Percentiles rank a stretch among this genome's conserved stretches.
Evolutionary conservation across 306 rosid species (phyloP).

Genomic region (Abrus pulchellus): DNA sequence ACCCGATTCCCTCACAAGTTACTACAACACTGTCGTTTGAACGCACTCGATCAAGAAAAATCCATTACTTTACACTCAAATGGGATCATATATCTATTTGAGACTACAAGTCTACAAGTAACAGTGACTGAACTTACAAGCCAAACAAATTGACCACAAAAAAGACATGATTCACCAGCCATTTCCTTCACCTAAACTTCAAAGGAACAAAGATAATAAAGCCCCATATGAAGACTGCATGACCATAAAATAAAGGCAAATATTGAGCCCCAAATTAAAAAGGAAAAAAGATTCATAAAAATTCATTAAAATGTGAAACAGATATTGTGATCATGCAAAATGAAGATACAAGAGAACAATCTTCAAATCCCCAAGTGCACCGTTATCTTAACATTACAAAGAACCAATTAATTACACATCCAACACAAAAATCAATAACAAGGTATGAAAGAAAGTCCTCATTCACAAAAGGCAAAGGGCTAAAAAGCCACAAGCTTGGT

Average conservation of each 20-base stretch:
- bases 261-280: neutral
- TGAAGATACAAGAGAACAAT: constrained; percentile 14
- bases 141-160: constrained; percentile 26
- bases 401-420: neutral
- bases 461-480: neutral
- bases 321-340: neutral
- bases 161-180: constrained; percentile 6
- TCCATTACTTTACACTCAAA: neutral
- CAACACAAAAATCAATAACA: neutral
- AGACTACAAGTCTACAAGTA: neutral
- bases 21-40: neutral
- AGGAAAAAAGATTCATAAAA: neutral
- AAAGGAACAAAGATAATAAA: neutral
- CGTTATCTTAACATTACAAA: neutral
- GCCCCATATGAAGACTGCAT: neutral
- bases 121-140: neutral
- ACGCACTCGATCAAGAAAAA: neutral
- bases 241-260: neutral
- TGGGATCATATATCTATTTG: neutral
- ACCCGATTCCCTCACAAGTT: neutral
- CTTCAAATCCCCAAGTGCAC: neutral
- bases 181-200: constrained; percentile 16
- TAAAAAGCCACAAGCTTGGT: constrained; percentile 15
- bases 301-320: neutral
- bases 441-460: constrained; percentile 11